phyloP scores from a whole-genome alignment of 768 basidiomycete species.

The Tylopilus felleus region DNA sequence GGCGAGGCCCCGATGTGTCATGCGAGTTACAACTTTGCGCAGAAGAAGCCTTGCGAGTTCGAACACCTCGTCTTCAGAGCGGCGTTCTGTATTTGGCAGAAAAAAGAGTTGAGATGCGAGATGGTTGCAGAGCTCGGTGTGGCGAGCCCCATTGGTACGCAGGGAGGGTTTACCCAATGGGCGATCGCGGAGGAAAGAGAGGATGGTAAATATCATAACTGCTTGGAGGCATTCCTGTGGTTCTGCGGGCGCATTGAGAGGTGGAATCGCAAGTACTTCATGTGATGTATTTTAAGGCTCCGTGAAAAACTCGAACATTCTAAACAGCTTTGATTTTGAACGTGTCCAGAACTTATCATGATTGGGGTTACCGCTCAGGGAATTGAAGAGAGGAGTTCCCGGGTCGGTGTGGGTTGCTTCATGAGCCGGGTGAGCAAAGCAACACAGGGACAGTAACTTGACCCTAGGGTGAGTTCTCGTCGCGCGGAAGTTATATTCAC shows the following conservation, averaged over 20 bases:
- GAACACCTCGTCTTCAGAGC: neutral
- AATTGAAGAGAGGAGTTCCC: too few relatives aligned
- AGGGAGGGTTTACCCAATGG: constrained; percentile 1
- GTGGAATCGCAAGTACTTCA: neutral
- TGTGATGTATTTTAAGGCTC: too few relatives aligned
- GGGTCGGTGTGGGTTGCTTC: too few relatives aligned
- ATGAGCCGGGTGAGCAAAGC: too few relatives aligned
- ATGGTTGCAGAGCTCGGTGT: neutral
- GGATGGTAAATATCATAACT: constrained; percentile 3
- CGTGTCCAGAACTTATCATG: too few relatives aligned
- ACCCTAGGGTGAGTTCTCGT: too few relatives aligned
- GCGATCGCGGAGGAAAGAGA: neutral
- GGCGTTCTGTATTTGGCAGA: neutral
- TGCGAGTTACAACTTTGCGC: accelerated
- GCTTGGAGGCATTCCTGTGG: constrained; percentile 8
- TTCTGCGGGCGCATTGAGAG: neutral
- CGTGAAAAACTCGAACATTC: too few relatives aligned
- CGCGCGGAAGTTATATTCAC: too few relatives aligned
- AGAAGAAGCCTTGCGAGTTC: neutral
- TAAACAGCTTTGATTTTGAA: too few relatives aligned
- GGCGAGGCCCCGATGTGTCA: neutral
- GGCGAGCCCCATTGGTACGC: neutral
- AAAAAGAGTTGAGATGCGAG: neutral
- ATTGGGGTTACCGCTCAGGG: too few relatives aligned
- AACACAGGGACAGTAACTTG: too few relatives aligned